Evolutionary conservation across 257 asterid genomes (phyloP), one percentile per base, ranked within the genome.

Genomic region (Rhazya stricta): DNA sequence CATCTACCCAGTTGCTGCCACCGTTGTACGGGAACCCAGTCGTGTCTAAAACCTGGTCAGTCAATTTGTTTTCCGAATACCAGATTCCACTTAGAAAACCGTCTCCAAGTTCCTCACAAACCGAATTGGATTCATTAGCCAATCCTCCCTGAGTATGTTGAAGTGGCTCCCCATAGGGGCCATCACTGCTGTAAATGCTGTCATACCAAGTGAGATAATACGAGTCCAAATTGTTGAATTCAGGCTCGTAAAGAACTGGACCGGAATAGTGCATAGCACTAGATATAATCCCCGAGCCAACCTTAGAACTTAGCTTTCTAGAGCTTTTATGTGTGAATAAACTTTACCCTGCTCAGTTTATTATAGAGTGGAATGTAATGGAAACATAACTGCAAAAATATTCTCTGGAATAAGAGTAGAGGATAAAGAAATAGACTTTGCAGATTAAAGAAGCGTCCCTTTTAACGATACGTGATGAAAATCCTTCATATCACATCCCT

Each of bases 1-100:
- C 79, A 32, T 69, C 79, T 16, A 78, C 77, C 86, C 89, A 83
- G 46, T 66, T 68, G 48, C 57, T 71, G 46, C 45, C 54, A n/a
- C 63, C 70, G 23, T 32, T 27, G 62, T 25, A 60, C 9, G 78
- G 50, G 1, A 34, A 46, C 7, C 67, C 72, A 15, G 6, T 2
- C 11, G 12, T 67, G 72, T 43, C 45, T 32, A 67, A 63, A 6
- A 41, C 72, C 60, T 48, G 68, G 30, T 74, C 77, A 23, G 32
- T 29, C 18, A 2, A 65, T 80, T 9, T 37, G 71, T 45, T 53
- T 29, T 48, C 21, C 0, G 53, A 67, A 63, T 73, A 69, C 74
- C 77, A 67, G 9, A 54, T 39, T 42, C 71, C 41, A 67, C 65
- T 76, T 36, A 63, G 34, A 71, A 76, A 45, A 42, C 63, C 41